phyloP scores from a whole-genome alignment of 2,329 filamentous ascomycete genomes.

The Hypoxylon sp. region DNA sequence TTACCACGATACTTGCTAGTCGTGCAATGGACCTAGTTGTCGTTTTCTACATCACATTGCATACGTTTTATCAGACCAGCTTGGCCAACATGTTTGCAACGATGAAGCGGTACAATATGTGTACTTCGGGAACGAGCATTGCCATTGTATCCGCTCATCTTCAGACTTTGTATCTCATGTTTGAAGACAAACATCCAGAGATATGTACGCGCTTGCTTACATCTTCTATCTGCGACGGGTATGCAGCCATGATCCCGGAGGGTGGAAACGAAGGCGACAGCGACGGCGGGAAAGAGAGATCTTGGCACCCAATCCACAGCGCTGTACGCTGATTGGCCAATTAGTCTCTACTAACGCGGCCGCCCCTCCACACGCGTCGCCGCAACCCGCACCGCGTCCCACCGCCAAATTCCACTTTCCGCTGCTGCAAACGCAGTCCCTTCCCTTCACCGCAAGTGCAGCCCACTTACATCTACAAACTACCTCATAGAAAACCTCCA shows the following conservation, averaged over 20 bases:
- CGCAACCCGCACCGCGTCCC: conserved; percentile 38
- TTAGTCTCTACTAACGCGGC: conserved; percentile 21
- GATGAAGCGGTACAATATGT: neutral
- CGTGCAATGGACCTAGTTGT: neutral
- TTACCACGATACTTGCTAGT: neutral
- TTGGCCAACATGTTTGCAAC: neutral
- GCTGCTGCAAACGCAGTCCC: conserved; percentile 1
- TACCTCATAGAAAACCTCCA: neutral
- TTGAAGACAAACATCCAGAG: neutral
- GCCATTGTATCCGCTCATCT: neutral
- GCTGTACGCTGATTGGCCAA: conserved; percentile 47
- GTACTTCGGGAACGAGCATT: neutral
- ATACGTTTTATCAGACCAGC: neutral
- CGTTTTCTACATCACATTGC: neutral
- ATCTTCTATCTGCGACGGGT: conserved; percentile 6
- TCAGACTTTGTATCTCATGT: neutral
- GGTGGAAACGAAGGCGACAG: conserved; percentile 13
- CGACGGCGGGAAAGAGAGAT: neutral
- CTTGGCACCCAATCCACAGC: conserved; percentile 24
- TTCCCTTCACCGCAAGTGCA: conserved; percentile 43
- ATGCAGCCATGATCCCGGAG: conserved; percentile 15
- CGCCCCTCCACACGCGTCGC: conserved; percentile 45
- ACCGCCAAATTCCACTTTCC: conserved; percentile 35
- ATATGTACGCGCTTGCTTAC: neutral
- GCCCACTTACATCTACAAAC: conserved; percentile 7